Conservation (phyloP, 306 rosid species). For the Pachyrhizus erosus region DNA sequence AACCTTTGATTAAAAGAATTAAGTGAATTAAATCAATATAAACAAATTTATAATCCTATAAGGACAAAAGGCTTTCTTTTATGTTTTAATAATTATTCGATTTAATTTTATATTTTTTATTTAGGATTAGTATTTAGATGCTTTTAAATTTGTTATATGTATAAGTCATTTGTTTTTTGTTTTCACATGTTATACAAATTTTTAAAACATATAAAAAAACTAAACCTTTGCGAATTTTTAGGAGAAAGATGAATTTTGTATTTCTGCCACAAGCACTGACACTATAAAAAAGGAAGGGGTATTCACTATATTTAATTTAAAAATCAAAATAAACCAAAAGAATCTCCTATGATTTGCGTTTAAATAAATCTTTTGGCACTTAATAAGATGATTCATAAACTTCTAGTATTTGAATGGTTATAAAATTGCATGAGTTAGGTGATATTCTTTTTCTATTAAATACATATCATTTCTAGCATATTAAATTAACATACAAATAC, state of each 20-base stretch:
- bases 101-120: too few species aligned
- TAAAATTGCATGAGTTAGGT: not conserved
- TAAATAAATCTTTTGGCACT: not conserved
- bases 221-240: not conserved
- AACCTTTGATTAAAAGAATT: too few species aligned
- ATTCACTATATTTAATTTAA: not conserved
- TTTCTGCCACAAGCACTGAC: not conserved
- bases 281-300: not conserved
- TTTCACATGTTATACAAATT: not conserved
- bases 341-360: not conserved
- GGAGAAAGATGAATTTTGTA: not conserved
- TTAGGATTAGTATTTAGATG: too few species aligned
- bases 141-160: too few species aligned
- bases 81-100: too few species aligned
- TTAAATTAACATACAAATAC: not conserved
- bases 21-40: too few species aligned
- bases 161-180: too few species aligned
- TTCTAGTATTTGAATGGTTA: not conserved
- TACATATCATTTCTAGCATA: not conserved
- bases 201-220: not conserved
- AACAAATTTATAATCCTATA: too few species aligned
- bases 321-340: not conserved
- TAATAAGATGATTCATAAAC: not conserved
- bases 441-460: not conserved
- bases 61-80: too few species aligned